Evolutionary conservation across 768 basidiomycete species (phyloP), one percentile per base, ranked within the genome.

Genomic region (Butyriboletus loyo): DNA sequence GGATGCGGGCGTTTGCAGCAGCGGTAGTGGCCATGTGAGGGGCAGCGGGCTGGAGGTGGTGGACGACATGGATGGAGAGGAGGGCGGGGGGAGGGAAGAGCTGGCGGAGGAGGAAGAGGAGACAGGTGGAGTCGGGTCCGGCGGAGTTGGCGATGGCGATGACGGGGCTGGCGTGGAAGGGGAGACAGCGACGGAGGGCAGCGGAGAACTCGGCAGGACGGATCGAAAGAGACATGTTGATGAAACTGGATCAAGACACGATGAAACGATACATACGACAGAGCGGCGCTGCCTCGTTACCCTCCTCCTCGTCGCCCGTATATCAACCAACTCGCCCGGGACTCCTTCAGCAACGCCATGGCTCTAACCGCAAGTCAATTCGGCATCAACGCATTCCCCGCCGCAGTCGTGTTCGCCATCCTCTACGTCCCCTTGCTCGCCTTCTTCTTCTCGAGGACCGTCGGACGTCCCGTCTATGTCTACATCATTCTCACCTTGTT

Each of bases 111-210:
- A 92, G 78, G 60, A 83, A 89, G 15, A 92, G 73, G 6, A 93
- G 74, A 65, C 87, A 89, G 0, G 85, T 83, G 4, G 91, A 93
- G 66, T 93, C 91, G 10, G 89, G 81, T 2, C 91, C 91, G 7
- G 87, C 91, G 11, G 91, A 92, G 66, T 84, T 85, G 21, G 86
- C 89, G 39, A 92, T 78, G 32, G 80, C 91, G 49, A 46, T 35
- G 45, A 19, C 28, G 3, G 34, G 34, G 0, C 2, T 5, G 0
- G 54, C 17, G 25, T 17, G 11, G 24, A 24, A 32, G 2, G 63
- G 64, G 5, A 62, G 43, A 17, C 40, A 56, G 10, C 57, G 64
- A 2, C 5, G 15, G 17, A 87, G 70, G 56, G 78, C 72, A 2
- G 67, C 63, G 11, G 72, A 54, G 52, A 87, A 85, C 60, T 87